A percentile compares a stretch with the other conserved stretches of the same genome.
Conservation (phyloP, 257 asterid genomes). For the Solanum okadae region DNA sequence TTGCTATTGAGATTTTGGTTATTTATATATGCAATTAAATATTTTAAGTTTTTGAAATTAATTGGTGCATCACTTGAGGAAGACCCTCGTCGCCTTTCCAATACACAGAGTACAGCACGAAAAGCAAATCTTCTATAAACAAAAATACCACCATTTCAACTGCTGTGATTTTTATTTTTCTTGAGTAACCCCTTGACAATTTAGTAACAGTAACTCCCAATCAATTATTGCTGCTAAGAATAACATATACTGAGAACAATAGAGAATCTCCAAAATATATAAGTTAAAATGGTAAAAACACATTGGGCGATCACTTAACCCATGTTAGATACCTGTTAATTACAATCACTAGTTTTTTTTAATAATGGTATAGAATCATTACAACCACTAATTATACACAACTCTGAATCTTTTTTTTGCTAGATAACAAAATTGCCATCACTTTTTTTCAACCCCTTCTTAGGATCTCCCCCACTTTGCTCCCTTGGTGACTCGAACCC, state of each 20-base stretch:
- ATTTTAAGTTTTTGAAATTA: too few species aligned
- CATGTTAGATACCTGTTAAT: background rate
- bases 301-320: background rate
- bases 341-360: background rate
- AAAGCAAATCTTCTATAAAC: background rate
- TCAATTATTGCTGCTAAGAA: background rate
- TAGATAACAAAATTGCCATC: background rate
- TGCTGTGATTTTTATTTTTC: background rate
- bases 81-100: background rate
- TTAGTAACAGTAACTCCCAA: background rate
- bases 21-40: background rate
- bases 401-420: background rate
- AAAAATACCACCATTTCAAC: background rate
- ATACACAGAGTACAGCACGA: background rate
- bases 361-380: background rate
- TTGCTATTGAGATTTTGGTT: background rate
- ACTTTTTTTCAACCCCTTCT: background rate
- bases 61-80: background rate
- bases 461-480: background rate
- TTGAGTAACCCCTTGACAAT: background rate
- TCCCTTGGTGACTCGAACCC: background rate
- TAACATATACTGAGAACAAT: background rate
- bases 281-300: background rate
- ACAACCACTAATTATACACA: background rate
- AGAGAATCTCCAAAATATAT: background rate